Evolutionary conservation across 768 basidiomycete species (phyloP).

Genomic region (Suillus spraguei): DNA sequence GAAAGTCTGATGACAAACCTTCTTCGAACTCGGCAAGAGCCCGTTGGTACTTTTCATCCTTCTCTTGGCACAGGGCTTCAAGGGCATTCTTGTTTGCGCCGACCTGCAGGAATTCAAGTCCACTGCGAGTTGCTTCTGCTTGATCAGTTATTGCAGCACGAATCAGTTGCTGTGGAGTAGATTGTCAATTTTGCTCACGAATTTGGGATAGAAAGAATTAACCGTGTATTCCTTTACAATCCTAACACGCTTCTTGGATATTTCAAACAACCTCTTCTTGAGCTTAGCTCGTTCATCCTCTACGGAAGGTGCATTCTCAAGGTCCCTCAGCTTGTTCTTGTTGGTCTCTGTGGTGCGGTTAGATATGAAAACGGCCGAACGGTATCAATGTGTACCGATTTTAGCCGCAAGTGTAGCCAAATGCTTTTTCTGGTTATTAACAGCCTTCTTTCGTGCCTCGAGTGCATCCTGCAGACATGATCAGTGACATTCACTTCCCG

Average conservation of each 20-base stretch:
- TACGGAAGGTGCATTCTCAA: slow-evolving; percentile 48
- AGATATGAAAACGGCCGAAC: slow-evolving; percentile 9
- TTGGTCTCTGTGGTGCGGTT: slow-evolving; percentile 26
- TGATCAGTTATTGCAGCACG: slow-evolving; percentile 61
- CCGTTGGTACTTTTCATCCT: slow-evolving; percentile 59
- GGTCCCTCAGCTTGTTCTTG: slow-evolving; percentile 40
- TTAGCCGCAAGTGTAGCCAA: slow-evolving; percentile 37
- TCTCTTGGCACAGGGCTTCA: slow-evolving; percentile 55
- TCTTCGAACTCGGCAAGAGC: slow-evolving; percentile 53
- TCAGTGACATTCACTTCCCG: slow-evolving; percentile 13
- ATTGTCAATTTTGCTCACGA: slow-evolving; percentile 5
- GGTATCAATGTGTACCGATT: slow-evolving; percentile 37
- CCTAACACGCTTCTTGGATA: slow-evolving; percentile 53
- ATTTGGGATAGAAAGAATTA: slow-evolving; percentile 19
- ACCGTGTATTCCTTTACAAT: slow-evolving; percentile 62
- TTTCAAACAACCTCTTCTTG: slow-evolving; percentile 45
- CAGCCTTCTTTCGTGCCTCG: slow-evolving; percentile 28
- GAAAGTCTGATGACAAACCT: slow-evolving; percentile 40
- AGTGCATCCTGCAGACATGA: slow-evolving; percentile 19
- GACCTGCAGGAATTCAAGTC: slow-evolving; percentile 65
- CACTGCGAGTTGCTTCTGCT: slow-evolving; percentile 54
- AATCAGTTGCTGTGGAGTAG: slow-evolving; percentile 49
- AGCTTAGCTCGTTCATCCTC: slow-evolving; percentile 48
- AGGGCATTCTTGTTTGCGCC: slow-evolving; percentile 66
- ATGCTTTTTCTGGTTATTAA: slow-evolving; percentile 34